Conservation (phyloP, 2,329 filamentous ascomycete species). For the Alternaria postmessia region DNA sequence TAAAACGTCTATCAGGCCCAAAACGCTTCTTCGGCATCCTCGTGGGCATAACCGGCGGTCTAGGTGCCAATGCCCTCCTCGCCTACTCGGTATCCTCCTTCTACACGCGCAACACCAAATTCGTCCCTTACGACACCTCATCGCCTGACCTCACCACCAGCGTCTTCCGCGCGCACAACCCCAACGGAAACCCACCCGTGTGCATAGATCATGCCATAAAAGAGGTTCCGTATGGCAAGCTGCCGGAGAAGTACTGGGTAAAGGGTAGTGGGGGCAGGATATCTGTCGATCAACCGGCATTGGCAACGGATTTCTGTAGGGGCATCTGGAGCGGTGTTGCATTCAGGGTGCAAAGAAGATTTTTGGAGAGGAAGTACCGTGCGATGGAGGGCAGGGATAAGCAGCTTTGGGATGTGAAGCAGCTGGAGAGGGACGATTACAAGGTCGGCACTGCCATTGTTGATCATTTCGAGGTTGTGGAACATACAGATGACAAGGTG, state of each 20-base stretch:
- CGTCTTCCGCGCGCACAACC: slow-evolving; percentile 41
- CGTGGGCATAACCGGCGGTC: slow-evolving; percentile 43
- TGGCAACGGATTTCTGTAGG: slow-evolving; percentile 50
- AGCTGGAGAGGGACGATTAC: slow-evolving; percentile 46
- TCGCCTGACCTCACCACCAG: slow-evolving; percentile 38
- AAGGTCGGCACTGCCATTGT: slow-evolving; percentile 47
- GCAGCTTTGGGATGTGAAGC: slow-evolving; percentile 47
- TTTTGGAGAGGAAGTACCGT: slow-evolving; percentile 48
- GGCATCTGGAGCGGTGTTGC: slow-evolving; percentile 50
- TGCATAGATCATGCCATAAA: slow-evolving; percentile 51
- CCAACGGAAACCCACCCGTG: slow-evolving; percentile 41
- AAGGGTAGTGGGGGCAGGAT: slow-evolving; percentile 19
- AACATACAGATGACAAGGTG: slow-evolving; percentile 48
- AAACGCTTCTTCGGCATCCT: slow-evolving; percentile 44
- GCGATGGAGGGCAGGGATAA: slow-evolving; percentile 40
- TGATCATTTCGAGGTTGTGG: slow-evolving; percentile 54
- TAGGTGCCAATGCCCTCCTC: slow-evolving; percentile 38
- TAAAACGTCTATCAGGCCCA: slow-evolving; percentile 39
- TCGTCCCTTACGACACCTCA: slow-evolving; percentile 45
- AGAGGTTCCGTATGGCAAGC: slow-evolving; percentile 44
- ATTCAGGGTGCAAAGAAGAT: slow-evolving; percentile 47
- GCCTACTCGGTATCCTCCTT: slow-evolving; percentile 48
- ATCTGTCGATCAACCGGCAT: slow-evolving; percentile 36
- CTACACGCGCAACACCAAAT: slow-evolving; percentile 48
- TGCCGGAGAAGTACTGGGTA: slow-evolving; percentile 36